A percentile compares a stretch with the other conserved stretches of the same genome.
phyloP scores from a whole-genome alignment of 75 land plant genomes.

The Cupressus sempervirens region DNA sequence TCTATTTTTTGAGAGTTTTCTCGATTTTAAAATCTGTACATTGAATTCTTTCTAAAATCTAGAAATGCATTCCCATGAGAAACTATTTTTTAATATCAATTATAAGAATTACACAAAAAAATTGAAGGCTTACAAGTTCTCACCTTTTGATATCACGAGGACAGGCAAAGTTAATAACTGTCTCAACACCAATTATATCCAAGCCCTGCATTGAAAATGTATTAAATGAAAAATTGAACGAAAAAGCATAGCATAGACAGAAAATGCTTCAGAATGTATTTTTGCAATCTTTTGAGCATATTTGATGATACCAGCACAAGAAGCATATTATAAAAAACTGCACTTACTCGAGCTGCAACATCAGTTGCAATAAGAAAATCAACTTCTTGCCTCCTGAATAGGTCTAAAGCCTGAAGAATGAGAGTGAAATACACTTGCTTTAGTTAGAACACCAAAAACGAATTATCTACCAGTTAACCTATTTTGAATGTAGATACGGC shows the following conservation, averaged over 20 bases:
- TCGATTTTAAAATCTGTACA: neutral
- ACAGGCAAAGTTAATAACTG: conserved; percentile 93
- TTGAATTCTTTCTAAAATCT: neutral
- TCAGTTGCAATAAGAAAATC: conserved; percentile 98
- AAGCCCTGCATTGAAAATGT: conserved; percentile 64
- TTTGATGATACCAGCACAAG: neutral
- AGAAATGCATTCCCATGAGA: neutral
- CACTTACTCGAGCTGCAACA: conserved; percentile 98
- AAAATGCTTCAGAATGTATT: neutral
- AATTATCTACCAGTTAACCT: neutral
- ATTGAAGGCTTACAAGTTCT: neutral
- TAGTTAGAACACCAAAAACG: neutral
- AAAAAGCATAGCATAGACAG: neutral
- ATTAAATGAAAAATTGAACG: neutral
- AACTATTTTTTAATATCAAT: too few relatives aligned
- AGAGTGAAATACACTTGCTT: neutral
- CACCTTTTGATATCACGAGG: conserved; percentile 85
- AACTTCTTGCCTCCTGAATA: conserved; percentile 88
- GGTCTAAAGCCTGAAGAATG: conserved; percentile 72
- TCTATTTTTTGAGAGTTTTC: neutral
- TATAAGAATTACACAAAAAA: neutral
- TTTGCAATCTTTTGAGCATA: neutral
- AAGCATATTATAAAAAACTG: neutral
- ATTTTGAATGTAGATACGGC: neutral
- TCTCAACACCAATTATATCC: conserved; percentile 91